Base-by-base conservation (phyloP, 2,329 filamentous ascomycete species). In the Venturia oleaginea region DNA sequence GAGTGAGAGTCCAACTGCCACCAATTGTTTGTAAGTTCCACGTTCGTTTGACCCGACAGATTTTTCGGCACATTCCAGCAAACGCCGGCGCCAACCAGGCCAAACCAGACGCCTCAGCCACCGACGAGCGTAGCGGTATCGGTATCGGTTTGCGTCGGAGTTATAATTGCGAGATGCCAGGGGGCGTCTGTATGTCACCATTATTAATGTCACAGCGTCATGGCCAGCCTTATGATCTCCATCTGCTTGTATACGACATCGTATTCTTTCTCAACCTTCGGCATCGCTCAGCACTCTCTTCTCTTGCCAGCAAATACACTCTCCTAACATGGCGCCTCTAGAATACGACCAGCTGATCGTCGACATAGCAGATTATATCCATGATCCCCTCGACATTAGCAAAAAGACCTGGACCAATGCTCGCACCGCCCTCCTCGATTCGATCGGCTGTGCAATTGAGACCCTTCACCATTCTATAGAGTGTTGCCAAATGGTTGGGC, bases 281-380 rank as follows among this genome's bases (percentile, higher is more conserved):
- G 22, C 46, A 51, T 51, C 46, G 6, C 17, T 3, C 11, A 15
- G 22, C 10, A 15, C 22, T 27, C 11, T 24, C 10, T 17, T 51
- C 22, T 4, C 11, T 13, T 15, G 1, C 1, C 11, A 3, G 17
- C 10, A 24, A 27, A 4, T 1, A 24, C 13, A 15, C 22, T 24
- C 10, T 11, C 13, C 11, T 19, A 34, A 34, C 4, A 57, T 57
- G 51, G 51, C 51, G 10, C 30, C 51, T 3, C 51, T 57, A 10
- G 15, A 32, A 34, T 57, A 57, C 30, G 51, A 57, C 15, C 13
- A n/a, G 34, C 24, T 57, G 27, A 57, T 57, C 27, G 51, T 57
- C 51, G 51, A 57, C 51, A 57, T 57, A 57, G 51, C 51, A 57
- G 19, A 57, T 30, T 57, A 57, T 17, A 57, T 57, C 51, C 51